phyloP scores from a whole-genome alignment of 345 rosid genomes.

The Salix arbutifolia region DNA sequence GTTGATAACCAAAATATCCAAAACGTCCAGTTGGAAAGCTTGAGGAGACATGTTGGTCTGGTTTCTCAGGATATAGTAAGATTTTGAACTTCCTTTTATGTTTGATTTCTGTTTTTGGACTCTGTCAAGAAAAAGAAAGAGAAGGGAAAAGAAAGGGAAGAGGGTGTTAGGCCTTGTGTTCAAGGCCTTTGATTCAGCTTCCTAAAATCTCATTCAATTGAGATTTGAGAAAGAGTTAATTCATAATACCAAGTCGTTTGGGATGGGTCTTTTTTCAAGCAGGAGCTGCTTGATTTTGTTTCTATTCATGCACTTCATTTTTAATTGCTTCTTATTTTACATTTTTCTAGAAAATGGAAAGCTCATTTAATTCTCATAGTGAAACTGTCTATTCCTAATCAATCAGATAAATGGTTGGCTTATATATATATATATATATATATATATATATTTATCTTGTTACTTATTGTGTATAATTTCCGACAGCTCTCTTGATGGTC shows the following conservation, averaged over 20 bases:
- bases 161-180: background rate
- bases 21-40: constrained; percentile 53
- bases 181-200: background rate
- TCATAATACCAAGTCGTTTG: background rate
- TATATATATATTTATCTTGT: background rate
- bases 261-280: background rate
- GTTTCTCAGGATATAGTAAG: constrained; percentile 96
- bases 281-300: background rate
- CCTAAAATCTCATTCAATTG: background rate
- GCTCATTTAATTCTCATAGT: background rate
- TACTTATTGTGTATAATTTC: background rate
- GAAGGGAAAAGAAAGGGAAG: background rate
- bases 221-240: too few relatives aligned
- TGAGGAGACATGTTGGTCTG: constrained; percentile 79
- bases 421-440: too few relatives aligned
- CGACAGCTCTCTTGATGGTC: background rate
- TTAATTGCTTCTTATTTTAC: background rate
- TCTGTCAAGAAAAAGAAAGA: background rate
- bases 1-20: constrained; percentile 62
- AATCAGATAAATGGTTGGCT: background rate
- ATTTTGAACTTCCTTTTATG: constrained; percentile 7
- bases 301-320: background rate
- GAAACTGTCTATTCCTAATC: background rate
- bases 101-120: background rate
- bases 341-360: too few relatives aligned